Evolutionary conservation across 2,329 filamentous ascomycete genomes (phyloP).

Genomic region (Cytospora leucostoma): DNA sequence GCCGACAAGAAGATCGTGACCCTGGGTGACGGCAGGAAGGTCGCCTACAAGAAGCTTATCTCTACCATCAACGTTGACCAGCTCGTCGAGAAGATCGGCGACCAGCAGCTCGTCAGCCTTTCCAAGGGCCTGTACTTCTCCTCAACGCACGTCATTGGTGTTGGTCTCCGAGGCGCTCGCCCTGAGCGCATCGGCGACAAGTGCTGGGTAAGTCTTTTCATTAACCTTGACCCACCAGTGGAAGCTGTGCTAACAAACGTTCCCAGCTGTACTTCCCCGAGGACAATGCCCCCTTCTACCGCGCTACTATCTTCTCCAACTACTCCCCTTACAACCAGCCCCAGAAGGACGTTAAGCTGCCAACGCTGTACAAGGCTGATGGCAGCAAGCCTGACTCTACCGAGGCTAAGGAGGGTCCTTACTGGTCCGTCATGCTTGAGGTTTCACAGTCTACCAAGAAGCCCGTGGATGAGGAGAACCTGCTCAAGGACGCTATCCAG

Average conservation of each 20-base stretch:
- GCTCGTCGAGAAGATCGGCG: slow-evolving; percentile 82
- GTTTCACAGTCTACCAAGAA: slow-evolving; percentile 96
- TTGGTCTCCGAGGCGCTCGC: slow-evolving; percentile 87
- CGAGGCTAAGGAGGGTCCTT: slow-evolving; percentile 81
- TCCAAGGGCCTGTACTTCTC: slow-evolving; percentile 96
- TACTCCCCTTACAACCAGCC: slow-evolving; percentile 99
- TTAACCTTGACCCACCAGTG: too few relatives aligned
- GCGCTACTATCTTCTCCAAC: slow-evolving; percentile 99
- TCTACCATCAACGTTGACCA: slow-evolving; percentile 96
- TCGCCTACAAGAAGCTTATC: slow-evolving; percentile 90
- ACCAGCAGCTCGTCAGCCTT: slow-evolving; percentile 78
- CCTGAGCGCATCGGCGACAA: slow-evolving; percentile 98
- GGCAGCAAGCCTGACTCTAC: slow-evolving; percentile 76
- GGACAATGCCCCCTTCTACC: slow-evolving; percentile 98
- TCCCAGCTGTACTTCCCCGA: slow-evolving; percentile 92
- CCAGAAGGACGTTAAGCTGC: slow-evolving; percentile 75
- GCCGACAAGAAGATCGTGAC: slow-evolving; percentile 81
- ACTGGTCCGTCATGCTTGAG: slow-evolving; percentile 99
- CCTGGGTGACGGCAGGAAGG: slow-evolving; percentile 79
- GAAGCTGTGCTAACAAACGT: slow-evolving; percentile 31
- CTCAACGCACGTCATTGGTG: slow-evolving; percentile 94
- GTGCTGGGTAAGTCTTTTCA: slow-evolving; percentile 75
- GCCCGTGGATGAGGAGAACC: slow-evolving; percentile 81
- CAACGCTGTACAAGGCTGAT: slow-evolving; percentile 81
- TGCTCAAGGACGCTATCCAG: slow-evolving; percentile 90